Evolutionary conservation across 208 protist genomes (phyloP), one percentile per base, ranked within the genome.

Genomic region (Crithidia sp.): DNA sequence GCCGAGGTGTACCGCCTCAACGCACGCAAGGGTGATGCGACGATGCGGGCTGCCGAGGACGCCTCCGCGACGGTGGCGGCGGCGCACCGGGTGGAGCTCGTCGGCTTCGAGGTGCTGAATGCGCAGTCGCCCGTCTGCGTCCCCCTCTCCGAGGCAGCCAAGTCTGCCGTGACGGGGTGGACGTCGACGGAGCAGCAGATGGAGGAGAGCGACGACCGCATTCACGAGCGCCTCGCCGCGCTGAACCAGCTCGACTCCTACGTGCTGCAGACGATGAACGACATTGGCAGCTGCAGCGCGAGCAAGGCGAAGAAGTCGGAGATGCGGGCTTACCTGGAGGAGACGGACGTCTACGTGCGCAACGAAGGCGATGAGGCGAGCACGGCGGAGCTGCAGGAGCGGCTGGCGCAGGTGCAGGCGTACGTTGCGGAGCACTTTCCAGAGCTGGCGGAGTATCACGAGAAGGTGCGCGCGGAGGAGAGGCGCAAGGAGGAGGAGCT

Each of bases 221-320:
- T 89, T 17, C 81, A 89, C 59, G 71, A 74, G 47, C 83, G 87
- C 2, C 79, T 92, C 16, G 58, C 50, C 47, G 84, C 85, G 43
- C 50, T 88, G 53, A 94, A 94, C 63, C 63, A 79, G 54, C 75
- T 94, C 16, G 89, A 94, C 49, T 71, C 82, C 16, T 87, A 81
- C 67, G 60, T 91, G 12, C 74, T 94, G 52, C 85, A 92, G 71
- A 82, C 80, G 19, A 74, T 87, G 19, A 60, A 75, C 5, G 67
- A 62, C 12, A 19, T 89, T 9, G 82, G 89, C 39, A 53, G 50
- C 19, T 88, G 81, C 63, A 69, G 45, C 6, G 81, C 72, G 3
- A 17, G 77, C 36, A 43, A 2, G 13, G 85, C 74, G 13, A 53
- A 44, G 52, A 79, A 78, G 69, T 67, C 74, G 4, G 80, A 44